Evolutionary conservation across 495 filamentous ascomycete species (phyloP), one percentile per base, ranked within the genome.

Genomic region (Bathelium albidoporum): DNA sequence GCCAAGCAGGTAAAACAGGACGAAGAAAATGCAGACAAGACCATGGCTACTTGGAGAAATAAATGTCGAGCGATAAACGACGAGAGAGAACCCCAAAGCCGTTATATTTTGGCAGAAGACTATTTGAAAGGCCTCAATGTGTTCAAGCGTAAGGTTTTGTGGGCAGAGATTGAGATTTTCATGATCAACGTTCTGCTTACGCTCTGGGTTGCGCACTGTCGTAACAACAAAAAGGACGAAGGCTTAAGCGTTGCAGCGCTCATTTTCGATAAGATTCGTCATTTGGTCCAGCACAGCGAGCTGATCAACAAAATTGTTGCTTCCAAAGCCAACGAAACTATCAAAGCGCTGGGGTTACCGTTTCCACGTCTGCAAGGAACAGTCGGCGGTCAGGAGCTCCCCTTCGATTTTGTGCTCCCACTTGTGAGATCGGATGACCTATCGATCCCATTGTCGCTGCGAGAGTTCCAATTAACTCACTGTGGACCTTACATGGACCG

Each of bases 401-500:
- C 74, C 12, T 81, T 80, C 65, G 64, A 71, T 1, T 71, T 73
- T 52, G 64, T 75, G 41, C 69, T 68, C 29, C 66, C 68, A 14
- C 59, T 64, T n/a, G 41, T 44, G 16, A 61, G 45, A 41, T 66
- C 41, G 9, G 61, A 52, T 1, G 58, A 69, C 22, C 22, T 75
- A 1, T 61, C 64, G 0, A 68, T 78, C 49, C 65, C 58, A 10
- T 31, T 72, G n/a, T 69, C 73, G 24, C 68, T 64, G 26, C 65
- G 69, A 24, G 76, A 83, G n/a, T 89, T 90, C 61, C 86, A 89
- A 68, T 77, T 91, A 0, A 59, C 76, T 2, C 76, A 87, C 71
- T 87, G 82, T 64, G 89, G 89, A 0, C 88, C 85, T 0, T 91
- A 86, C 65, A 79, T 92, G 73, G 88, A 91, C 64, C 80, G 89